Conservation (phyloP, 164 flowering plant genomes). For the Kalanchoe fedtschenkoi region DNA sequence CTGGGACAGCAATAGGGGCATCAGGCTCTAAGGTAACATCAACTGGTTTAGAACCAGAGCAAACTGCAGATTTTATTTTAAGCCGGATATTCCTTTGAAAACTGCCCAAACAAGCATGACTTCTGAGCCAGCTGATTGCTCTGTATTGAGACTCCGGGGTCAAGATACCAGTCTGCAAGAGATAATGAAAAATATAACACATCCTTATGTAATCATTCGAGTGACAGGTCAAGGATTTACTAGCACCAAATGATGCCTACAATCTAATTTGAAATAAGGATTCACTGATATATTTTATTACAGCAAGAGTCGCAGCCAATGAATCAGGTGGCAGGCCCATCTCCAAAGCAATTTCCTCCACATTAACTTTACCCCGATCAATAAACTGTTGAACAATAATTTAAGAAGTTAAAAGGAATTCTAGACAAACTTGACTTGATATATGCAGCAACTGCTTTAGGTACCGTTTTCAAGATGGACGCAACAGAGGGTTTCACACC, state of each 20-base stretch:
- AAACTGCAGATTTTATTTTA: conserved; percentile 20
- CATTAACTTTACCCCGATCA: conserved; percentile 55
- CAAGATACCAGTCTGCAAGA: conserved; percentile 38
- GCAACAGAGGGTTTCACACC: conserved; percentile 2
- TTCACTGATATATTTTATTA: conserved; percentile 16
- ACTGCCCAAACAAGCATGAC: conserved; percentile 41
- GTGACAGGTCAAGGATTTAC: neutral
- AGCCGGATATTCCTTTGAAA: conserved; percentile 24
- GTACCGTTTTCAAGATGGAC: conserved; percentile 7
- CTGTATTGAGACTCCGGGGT: conserved; percentile 42
- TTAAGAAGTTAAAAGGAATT: conserved; percentile 4
- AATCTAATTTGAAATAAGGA: neutral
- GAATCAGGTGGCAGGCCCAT: conserved; percentile 54
- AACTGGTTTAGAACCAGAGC: conserved; percentile 23
- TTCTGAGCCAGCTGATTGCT: conserved; percentile 54
- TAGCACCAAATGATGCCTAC: conserved; percentile 3
- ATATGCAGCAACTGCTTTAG: conserved; percentile 2
- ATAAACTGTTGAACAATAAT: conserved; percentile 38
- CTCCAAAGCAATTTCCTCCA: conserved; percentile 59
- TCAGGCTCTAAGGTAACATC: conserved; percentile 30
- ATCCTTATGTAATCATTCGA: neutral
- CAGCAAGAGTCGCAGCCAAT: conserved; percentile 43
- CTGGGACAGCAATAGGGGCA: conserved; percentile 33
- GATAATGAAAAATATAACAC: neutral
- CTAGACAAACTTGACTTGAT: neutral